These are phyloP conservation scores for Vitis hybrid DNA, from an alignment of 177 flowering plant genomes.

Conservation along the genomic window DNA sequence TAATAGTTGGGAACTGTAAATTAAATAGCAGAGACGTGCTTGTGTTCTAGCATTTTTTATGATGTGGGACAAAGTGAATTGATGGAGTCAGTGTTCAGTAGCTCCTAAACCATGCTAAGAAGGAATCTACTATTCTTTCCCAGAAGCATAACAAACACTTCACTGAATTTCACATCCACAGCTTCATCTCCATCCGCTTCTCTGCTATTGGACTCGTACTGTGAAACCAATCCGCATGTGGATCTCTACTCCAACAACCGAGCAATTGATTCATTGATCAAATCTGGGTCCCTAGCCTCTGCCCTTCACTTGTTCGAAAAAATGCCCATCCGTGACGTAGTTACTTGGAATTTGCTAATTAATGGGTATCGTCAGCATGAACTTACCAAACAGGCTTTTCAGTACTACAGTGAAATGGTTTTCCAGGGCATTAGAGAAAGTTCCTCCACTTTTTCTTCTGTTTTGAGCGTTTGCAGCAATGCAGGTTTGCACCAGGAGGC, in stretches of 20 bases:
- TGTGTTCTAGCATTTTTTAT: too few relatives aligned
- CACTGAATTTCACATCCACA: slow-evolving; percentile 8
- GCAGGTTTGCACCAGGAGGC: slow-evolving; percentile 47
- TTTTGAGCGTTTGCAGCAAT: slow-evolving; percentile 45
- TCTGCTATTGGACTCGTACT: slow-evolving; percentile 11
- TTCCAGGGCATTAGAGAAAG: slow-evolving; percentile 48
- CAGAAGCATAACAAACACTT: slow-evolving; percentile 8
- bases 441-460: slow-evolving; percentile 57
- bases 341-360: slow-evolving; percentile 62
- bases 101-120: not conserved
- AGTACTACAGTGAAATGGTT: slow-evolving; percentile 51
- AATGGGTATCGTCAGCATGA: slow-evolving; percentile 48
- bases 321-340: slow-evolving; percentile 53
- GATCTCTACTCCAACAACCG: slow-evolving; percentile 35
- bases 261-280: slow-evolving; percentile 33
- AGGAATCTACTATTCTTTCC: not conserved
- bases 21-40: too few relatives aligned
- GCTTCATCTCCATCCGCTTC: slow-evolving; percentile 7
- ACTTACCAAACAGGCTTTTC: slow-evolving; percentile 30
- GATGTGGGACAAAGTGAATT: too few relatives aligned
- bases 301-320: slow-evolving; percentile 55
- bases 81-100: not conserved
- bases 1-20: too few relatives aligned
- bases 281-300: slow-evolving; percentile 37
- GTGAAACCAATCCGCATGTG: slow-evolving; percentile 1